Percentiles rank a stretch among this genome's conserved stretches.
Evolutionary conservation across 768 basidiomycete species (phyloP).

Genomic region (Kondoa subrosea): DNA sequence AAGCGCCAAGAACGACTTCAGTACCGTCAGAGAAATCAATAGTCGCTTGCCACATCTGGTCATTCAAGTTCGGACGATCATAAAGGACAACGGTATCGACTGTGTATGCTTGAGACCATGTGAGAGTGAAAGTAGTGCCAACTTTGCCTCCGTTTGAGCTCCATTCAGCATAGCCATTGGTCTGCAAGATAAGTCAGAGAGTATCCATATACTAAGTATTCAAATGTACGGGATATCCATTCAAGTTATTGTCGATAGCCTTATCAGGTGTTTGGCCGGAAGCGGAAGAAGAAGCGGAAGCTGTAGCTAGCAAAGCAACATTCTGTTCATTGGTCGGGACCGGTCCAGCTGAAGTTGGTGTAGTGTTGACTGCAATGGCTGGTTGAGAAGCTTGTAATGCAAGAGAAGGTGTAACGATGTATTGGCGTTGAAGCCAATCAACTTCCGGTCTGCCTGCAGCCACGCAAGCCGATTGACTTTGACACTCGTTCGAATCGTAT

Average conservation of each 20-base stretch:
- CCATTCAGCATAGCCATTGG: slow-evolving; percentile 16
- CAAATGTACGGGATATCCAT: slow-evolving; percentile 16
- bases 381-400: not conserved
- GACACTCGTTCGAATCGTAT: slow-evolving; percentile 22
- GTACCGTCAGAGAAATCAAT: slow-evolving; percentile 17
- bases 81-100: slow-evolving; percentile 16
- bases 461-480: slow-evolving; percentile 7
- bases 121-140: slow-evolving; percentile 13
- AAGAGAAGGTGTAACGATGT: slow-evolving; percentile 13
- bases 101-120: slow-evolving; percentile 9
- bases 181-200: not conserved
- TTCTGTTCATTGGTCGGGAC: not conserved
- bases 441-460: slow-evolving; percentile 17
- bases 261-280: slow-evolving; percentile 1
- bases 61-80: slow-evolving; percentile 21
- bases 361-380: not conserved
- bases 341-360: not conserved
- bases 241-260: slow-evolving; percentile 19
- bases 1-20: not conserved
- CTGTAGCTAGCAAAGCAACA: slow-evolving; percentile 8
- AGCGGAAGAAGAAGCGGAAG: slow-evolving; percentile 11
- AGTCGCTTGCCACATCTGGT: slow-evolving; percentile 14
- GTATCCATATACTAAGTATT: not conserved
- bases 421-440: slow-evolving; percentile 21
- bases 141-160: slow-evolving; percentile 5